phyloP scores from a whole-genome alignment of 176 grass and related monocot species.

The Pontederia paniculata region DNA sequence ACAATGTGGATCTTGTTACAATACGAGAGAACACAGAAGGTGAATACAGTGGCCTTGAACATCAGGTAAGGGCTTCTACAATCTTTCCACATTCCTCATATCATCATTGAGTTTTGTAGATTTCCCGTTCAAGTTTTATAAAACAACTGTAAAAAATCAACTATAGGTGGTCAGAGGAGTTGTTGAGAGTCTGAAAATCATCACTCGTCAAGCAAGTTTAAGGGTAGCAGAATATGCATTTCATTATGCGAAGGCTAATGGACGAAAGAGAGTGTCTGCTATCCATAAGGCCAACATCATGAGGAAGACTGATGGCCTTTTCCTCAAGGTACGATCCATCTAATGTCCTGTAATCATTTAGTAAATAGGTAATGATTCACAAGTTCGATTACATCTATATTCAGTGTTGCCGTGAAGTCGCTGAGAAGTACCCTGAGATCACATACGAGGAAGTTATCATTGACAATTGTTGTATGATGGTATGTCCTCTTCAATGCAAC shows the following conservation, averaged over 20 bases:
- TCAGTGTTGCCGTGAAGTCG: slow-evolving; percentile 96
- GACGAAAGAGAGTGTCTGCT: slow-evolving; percentile 76
- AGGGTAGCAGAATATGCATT: slow-evolving; percentile 99
- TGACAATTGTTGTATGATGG: slow-evolving; percentile 97
- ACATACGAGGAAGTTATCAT: slow-evolving; percentile 92
- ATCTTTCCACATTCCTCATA: too few species aligned
- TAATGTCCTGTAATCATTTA: background rate
- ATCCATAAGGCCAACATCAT: slow-evolving; percentile 99
- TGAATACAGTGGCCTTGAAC: slow-evolving; percentile 96
- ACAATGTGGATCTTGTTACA: slow-evolving; percentile 88
- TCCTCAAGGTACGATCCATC: slow-evolving; percentile 60
- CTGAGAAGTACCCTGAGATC: slow-evolving; percentile 92
- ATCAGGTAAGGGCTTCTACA: slow-evolving; percentile 87
- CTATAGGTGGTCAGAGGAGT: slow-evolving; percentile 90
- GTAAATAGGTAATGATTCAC: background rate
- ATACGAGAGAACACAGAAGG: slow-evolving; percentile 98
- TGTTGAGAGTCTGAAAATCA: slow-evolving; percentile 99
- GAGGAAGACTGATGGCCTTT: slow-evolving; percentile 98
- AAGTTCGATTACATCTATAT: slow-evolving; percentile 13
- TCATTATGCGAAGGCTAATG: slow-evolving; percentile 80
- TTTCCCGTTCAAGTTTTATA: background rate
- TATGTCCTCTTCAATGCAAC: slow-evolving; percentile 20
- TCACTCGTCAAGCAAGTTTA: slow-evolving; percentile 90
- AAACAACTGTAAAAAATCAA: background rate
- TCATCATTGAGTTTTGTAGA: too few species aligned